A percentile compares a stretch with the other conserved stretches of the same genome.
Evolutionary conservation across 176 grass and related monocot genomes (phyloP).

Genomic region (Hordeum marinum): DNA sequence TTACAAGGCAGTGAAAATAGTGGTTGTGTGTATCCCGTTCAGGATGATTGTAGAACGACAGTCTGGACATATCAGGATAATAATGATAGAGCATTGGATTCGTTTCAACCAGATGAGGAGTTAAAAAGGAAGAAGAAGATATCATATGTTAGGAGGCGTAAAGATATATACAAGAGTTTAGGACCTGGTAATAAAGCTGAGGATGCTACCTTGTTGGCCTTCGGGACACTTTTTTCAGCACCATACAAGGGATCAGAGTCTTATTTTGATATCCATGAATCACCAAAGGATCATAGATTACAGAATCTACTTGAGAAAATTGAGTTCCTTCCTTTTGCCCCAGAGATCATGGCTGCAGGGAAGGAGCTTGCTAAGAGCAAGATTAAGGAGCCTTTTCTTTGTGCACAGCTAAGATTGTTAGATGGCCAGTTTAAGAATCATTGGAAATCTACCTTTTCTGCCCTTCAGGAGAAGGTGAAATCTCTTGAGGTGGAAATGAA

Average conservation of each 20-base stretch:
- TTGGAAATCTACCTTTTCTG: constrained; percentile 87
- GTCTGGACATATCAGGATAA: constrained; percentile 77
- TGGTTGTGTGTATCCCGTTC: constrained; percentile 63
- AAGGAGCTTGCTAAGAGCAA: constrained; percentile 61
- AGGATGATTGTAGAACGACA: constrained; percentile 86
- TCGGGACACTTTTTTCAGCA: constrained; percentile 89
- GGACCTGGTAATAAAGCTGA: constrained; percentile 73
- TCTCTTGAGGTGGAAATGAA: constrained; percentile 36
- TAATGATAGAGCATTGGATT: constrained; percentile 57
- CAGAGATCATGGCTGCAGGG: constrained; percentile 78
- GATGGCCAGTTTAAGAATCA: constrained; percentile 99
- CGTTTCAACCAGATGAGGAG: constrained; percentile 79
- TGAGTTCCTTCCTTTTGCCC: constrained; percentile 79
- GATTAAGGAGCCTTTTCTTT: constrained; percentile 79
- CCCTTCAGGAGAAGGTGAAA: constrained; percentile 75
- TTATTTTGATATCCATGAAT: constrained; percentile 85
- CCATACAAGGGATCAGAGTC: constrained; percentile 80
- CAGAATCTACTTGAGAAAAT: constrained; percentile 53
- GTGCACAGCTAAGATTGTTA: constrained; percentile 85
- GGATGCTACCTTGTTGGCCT: constrained; percentile 67
- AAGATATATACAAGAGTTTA: constrained; percentile 68
- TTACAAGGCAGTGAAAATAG: constrained; percentile 40
- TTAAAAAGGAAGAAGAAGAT: constrained; percentile 76
- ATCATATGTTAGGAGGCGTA: constrained; percentile 64
- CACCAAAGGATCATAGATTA: constrained; percentile 51